Percentiles rank a stretch among this genome's conserved stretches.
Conservation (phyloP, 148 eudicot species). For the Rhododendron mucronatum region DNA sequence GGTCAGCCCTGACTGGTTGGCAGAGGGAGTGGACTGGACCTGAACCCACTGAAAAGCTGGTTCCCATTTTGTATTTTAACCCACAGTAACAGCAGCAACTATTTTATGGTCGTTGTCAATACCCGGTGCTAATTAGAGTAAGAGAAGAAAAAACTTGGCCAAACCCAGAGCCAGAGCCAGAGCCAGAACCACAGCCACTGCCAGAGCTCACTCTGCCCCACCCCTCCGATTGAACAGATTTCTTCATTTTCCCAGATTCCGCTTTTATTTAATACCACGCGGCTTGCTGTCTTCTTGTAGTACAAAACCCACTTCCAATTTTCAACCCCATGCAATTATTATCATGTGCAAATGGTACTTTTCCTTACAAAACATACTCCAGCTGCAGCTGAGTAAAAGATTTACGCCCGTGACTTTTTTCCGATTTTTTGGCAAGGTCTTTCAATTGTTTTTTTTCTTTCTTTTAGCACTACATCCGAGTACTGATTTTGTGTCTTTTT, state of each 20-base stretch:
- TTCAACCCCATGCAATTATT: background rate
- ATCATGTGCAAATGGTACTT: no score
- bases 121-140: no score
- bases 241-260: background rate
- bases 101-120: background rate
- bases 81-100: background rate
- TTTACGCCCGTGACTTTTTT: no score
- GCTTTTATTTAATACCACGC: background rate
- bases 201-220: conserved; percentile 8
- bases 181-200: background rate
- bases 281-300: background rate
- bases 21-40: background rate
- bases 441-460: no score
- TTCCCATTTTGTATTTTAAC: background rate
- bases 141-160: background rate
- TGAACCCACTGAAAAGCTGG: background rate
- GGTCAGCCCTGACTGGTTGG: no score
- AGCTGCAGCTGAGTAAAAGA: background rate
- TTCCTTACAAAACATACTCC: no score
- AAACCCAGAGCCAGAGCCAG: background rate
- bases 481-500: no score
- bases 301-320: background rate
- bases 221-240: background rate
- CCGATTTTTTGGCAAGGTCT: no score
- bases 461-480: no score